Percentiles rank a stretch among this genome's conserved stretches.
phyloP scores from a whole-genome alignment of 2,329 filamentous ascomycete species.

The Nigrospora osmanthi region DNA sequence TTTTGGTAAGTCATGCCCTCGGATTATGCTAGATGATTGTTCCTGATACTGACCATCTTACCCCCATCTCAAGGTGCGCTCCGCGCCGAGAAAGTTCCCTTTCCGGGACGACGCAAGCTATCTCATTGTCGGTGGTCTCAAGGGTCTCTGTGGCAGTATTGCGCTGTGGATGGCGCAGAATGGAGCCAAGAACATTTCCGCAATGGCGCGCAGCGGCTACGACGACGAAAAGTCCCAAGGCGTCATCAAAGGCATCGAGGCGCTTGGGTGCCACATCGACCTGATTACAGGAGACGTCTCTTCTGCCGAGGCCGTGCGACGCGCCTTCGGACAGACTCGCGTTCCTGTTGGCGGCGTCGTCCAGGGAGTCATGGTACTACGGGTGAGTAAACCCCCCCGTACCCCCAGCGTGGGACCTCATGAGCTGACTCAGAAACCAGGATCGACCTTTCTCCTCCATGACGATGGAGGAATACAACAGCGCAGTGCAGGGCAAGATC shows the following conservation, averaged over 20 bases:
- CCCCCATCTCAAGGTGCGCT: too few relatives aligned
- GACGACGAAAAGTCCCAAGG: constrained; percentile 6
- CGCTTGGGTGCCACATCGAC: constrained; percentile 12
- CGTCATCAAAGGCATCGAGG: constrained; percentile 13
- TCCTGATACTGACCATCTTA: too few relatives aligned
- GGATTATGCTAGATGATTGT: too few relatives aligned
- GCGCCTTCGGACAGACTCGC: constrained; percentile 11
- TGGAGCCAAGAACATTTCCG: constrained; percentile 20
- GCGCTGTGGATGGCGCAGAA: constrained; percentile 18
- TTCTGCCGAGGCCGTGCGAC: constrained; percentile 18
- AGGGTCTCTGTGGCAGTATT: constrained; percentile 22
- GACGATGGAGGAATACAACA: not conserved
- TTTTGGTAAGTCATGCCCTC: too few relatives aligned
- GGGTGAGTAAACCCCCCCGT: too few relatives aligned
- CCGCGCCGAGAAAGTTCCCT: too few relatives aligned
- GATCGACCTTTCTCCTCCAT: not conserved
- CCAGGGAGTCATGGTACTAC: constrained; percentile 32
- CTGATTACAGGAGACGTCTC: constrained; percentile 19
- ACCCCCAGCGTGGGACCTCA: too few relatives aligned
- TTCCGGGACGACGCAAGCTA: constrained; percentile 17
- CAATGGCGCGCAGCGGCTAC: constrained; percentile 19
- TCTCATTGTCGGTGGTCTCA: constrained; percentile 24
- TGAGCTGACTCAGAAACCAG: too few relatives aligned
- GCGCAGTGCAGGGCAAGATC: not conserved
- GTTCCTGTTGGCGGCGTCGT: constrained; percentile 29